Percentiles rank a stretch among this genome's conserved stretches.
Evolutionary conservation across 2,329 filamentous ascomycete genomes (phyloP).

Genomic region (Albophoma yamanashiensis): DNA sequence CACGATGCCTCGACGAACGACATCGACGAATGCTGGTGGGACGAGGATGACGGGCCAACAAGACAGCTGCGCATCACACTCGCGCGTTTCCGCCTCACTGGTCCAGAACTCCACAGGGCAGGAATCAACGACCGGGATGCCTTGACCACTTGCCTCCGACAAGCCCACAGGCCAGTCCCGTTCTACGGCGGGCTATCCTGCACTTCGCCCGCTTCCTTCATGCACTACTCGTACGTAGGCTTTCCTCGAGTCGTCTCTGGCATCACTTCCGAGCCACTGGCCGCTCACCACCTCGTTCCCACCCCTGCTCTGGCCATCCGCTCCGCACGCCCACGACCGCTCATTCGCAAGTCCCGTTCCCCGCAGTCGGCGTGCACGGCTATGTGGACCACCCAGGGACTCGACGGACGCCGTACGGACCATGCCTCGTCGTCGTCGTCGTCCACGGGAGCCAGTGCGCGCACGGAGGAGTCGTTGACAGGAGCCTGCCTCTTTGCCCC

Average conservation of each 20-base stretch:
- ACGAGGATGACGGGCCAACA: background rate
- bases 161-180: background rate
- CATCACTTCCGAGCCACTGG: background rate
- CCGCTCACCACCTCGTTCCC: background rate
- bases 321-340: background rate
- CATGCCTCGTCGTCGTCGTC: background rate
- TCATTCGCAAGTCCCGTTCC: background rate
- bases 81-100: background rate
- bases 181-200: background rate
- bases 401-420: background rate
- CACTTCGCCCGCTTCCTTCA: background rate
- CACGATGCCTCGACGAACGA: conserved; percentile 17
- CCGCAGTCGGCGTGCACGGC: background rate
- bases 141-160: background rate
- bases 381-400: background rate
- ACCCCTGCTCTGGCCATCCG: background rate
- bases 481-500: background rate
- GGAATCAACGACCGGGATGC: background rate
- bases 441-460: background rate
- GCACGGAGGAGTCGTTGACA: background rate
- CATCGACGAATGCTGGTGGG: conserved; percentile 1
- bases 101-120: background rate
- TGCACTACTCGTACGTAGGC: background rate
- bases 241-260: background rate
- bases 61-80: background rate